phyloP scores from a whole-genome alignment of 2,329 filamentous ascomycete genomes.

The Claviceps sp. region DNA sequence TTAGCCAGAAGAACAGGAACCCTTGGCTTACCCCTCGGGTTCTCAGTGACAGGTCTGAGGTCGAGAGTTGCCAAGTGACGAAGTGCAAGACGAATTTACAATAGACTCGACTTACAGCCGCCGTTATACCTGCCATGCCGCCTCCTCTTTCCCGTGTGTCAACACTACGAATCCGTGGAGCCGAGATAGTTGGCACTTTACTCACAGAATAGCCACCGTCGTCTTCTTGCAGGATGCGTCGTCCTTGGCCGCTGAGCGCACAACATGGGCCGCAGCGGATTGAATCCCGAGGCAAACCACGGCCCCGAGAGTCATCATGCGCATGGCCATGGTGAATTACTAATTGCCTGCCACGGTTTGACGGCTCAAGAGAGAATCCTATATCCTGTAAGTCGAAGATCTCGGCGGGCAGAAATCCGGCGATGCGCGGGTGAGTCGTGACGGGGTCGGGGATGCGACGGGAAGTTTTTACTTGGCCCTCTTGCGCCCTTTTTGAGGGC shows the following conservation, averaged over 20 bases:
- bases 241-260: neutral
- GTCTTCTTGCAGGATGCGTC: conserved; percentile 14
- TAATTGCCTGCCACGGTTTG: conserved; percentile 33
- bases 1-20: neutral
- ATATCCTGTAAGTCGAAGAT: conserved; percentile 2
- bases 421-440: no score
- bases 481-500: no score
- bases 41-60: no score
- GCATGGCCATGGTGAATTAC: neutral
- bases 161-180: neutral
- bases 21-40: no score
- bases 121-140: conserved; percentile 49
- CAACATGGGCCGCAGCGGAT: conserved; percentile 5
- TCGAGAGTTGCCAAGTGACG: no score
- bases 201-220: conserved; percentile 19
- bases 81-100: no score
- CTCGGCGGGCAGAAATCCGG: no score
- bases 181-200: neutral
- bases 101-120: conserved; percentile 24
- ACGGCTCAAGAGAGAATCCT: conserved; percentile 18
- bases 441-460: no score
- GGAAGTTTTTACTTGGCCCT: no score
- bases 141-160: conserved; percentile 26
- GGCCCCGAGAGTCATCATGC: neutral
- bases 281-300: neutral